A percentile compares a stretch with the other conserved stretches of the same genome.
These are phyloP conservation scores for Mycena epipterygia DNA, from an alignment of 768 basidiomycete genomes.

Conservation along the genomic window DNA sequence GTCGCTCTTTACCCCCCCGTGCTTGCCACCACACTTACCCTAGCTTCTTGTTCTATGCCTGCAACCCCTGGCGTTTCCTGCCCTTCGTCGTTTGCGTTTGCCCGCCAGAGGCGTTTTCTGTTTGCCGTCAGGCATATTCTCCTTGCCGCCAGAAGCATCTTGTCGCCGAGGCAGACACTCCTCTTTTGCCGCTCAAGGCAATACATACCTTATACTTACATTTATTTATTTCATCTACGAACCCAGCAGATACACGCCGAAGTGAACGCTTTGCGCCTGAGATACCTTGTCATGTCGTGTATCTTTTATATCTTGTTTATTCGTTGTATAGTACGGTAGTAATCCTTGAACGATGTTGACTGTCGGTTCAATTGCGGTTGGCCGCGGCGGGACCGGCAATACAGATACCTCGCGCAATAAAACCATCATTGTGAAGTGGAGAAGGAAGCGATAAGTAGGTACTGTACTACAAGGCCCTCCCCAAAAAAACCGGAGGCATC, in stretches of 20 bases:
- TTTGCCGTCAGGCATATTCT: too few species aligned
- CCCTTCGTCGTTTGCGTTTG: neutral
- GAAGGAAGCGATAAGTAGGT: too few species aligned
- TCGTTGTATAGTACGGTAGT: slow-evolving; percentile 25
- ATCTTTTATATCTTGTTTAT: slow-evolving; percentile 21
- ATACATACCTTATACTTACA: slow-evolving; percentile 4
- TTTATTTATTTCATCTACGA: slow-evolving; percentile 4
- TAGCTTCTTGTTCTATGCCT: slow-evolving; percentile 9
- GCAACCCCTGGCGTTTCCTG: slow-evolving; percentile 7
- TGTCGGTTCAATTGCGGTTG: slow-evolving; percentile 9
- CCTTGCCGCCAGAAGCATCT: too few species aligned
- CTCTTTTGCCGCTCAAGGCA: too few species aligned
- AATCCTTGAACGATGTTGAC: slow-evolving; percentile 24
- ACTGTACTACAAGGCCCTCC: too few species aligned
- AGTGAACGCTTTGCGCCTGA: neutral
- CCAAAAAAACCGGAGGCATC: too few species aligned
- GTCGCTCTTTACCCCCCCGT: neutral
- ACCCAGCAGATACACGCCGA: neutral
- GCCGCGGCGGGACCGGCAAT: too few species aligned
- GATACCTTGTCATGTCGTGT: slow-evolving; percentile 17
- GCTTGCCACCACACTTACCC: neutral
- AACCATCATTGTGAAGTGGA: too few species aligned
- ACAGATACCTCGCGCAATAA: too few species aligned
- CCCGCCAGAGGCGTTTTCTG: slow-evolving; percentile 23
- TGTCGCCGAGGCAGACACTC: too few species aligned